Base-by-base conservation (phyloP, 2,329 filamentous ascomycete species). In the Arthrobotrys conoides region DNA sequence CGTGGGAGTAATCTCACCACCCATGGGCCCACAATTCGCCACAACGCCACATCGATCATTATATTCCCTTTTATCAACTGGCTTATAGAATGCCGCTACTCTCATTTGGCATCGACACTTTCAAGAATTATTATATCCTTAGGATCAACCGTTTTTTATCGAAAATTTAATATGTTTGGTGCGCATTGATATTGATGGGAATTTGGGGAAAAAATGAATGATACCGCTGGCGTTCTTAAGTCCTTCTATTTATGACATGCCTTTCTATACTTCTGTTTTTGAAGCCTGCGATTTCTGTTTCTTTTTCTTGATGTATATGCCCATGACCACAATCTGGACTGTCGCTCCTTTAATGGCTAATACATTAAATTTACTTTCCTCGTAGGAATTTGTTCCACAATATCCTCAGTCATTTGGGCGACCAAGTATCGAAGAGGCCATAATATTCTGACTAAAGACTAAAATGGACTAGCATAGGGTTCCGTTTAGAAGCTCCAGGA, bases 131-230 rank as follows among this genome's bases (percentile, higher is more conserved):
- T 59, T 41, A 36, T 14, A 57, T 41, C 9, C 24, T 10, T 20
- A 12, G 33, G n/a, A 59, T 38, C 9, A 30, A 3, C 3, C 27
- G 3, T 24, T 36, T 36, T 59, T 38, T 59, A 18, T 44, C 18
- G 5, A 33, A 55, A 55, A 38, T 27, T 44, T 44, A 22, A n/a
- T 59, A 59, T 61, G 38, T 61, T 44, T n/a, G 57, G 57, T 61
- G 57, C 57, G 57, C 57, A 27, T 61, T 30, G 53, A 59, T 38
- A 22, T 38, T 4, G 57, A 61, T 61, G 57, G 57, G 57, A 44
- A 27, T 61, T 61, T 61, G 57, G 20, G 10, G 18, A 61, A 61
- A 61, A 61, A 27, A 61, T 61, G 57, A 44, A 61, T 61, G 57
- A 44, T 61, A 61, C 57, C 57, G 57, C 20, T 27, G 57, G 57